Evolutionary conservation across 768 basidiomycete genomes (phyloP).

Genomic region (Leccinum arenicola): DNA sequence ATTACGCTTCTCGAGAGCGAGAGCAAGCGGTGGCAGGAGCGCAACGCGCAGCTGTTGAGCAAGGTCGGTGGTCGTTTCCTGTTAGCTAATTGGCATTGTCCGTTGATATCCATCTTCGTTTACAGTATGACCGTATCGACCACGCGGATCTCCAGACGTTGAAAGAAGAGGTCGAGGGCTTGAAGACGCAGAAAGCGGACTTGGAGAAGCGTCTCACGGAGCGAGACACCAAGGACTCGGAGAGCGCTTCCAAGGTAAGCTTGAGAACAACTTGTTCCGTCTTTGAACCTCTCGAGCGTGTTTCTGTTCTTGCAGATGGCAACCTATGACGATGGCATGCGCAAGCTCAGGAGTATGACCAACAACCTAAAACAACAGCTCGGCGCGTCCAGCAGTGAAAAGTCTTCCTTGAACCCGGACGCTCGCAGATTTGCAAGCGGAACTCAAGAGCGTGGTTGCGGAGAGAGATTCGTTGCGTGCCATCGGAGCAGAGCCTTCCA

Average conservation of each 20-base stretch:
- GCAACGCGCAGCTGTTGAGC: slow-evolving; percentile 74
- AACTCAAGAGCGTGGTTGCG: slow-evolving; percentile 26
- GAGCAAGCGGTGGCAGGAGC: slow-evolving; percentile 78
- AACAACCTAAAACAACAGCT: slow-evolving; percentile 27
- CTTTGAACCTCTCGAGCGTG: not conserved
- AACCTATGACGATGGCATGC: slow-evolving; percentile 42
- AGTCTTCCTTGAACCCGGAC: slow-evolving; percentile 28
- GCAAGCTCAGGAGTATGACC: slow-evolving; percentile 31
- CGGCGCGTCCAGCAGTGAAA: slow-evolving; percentile 25
- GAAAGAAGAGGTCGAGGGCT: slow-evolving; percentile 63
- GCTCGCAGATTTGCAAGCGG: slow-evolving; percentile 22
- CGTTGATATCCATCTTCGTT: slow-evolving; percentile 1
- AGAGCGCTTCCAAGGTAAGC: slow-evolving; percentile 33
- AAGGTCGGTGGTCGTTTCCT: slow-evolving; percentile 48
- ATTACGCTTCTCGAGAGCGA: slow-evolving; percentile 72
- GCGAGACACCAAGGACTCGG: slow-evolving; percentile 31
- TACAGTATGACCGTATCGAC: slow-evolving; percentile 83
- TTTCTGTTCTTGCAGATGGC: slow-evolving; percentile 33
- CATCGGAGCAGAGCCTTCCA: slow-evolving; percentile 18
- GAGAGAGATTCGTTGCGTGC: slow-evolving; percentile 32
- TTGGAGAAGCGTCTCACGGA: slow-evolving; percentile 28
- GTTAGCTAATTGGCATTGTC: not conserved
- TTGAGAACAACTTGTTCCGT: not conserved
- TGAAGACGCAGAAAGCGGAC: slow-evolving; percentile 45
- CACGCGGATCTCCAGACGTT: slow-evolving; percentile 79